Conservation (phyloP, 1,139 yeast species). For the Blastobotrys elegans region DNA sequence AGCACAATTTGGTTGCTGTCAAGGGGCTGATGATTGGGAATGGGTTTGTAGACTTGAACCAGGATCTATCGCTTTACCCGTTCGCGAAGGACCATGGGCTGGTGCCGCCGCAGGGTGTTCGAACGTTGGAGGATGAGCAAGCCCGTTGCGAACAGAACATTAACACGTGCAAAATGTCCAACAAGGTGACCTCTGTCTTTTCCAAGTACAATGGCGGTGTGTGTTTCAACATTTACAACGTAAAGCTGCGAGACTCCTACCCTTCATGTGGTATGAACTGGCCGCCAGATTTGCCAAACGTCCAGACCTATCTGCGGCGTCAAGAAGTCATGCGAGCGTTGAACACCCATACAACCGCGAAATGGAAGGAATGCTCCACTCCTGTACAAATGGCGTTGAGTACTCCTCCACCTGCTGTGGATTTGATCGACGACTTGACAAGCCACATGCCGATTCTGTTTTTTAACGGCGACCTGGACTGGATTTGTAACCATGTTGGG, state of each 20-base stretch:
- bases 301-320: conserved; percentile 55
- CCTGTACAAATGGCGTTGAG: conserved; percentile 49
- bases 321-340: conserved; percentile 55
- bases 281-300: conserved; percentile 69
- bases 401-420: conserved; percentile 54
- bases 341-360: conserved; percentile 29
- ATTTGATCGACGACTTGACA: conserved; percentile 60
- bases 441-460: conserved; percentile 56
- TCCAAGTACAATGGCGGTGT: conserved; percentile 19
- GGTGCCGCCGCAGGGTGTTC: conserved; percentile 36
- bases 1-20: conserved; percentile 39
- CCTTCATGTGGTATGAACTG: conserved; percentile 93
- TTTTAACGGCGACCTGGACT: conserved; percentile 84
- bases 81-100: conserved; percentile 59
- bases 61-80: conserved; percentile 77
- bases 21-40: conserved; percentile 78
- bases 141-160: conserved; percentile 29
- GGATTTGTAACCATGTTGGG: conserved; percentile 81
- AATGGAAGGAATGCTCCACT: conserved; percentile 76
- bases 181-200: conserved; percentile 18
- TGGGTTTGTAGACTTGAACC: conserved; percentile 90
- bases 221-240: conserved; percentile 82
- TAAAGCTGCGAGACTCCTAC: conserved; percentile 59
- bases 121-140: conserved; percentile 31
- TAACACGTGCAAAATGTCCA: conserved; percentile 23